Evolutionary conservation across 345 rosid species (phyloP).

Genomic region (Schrenkiella parvula): DNA sequence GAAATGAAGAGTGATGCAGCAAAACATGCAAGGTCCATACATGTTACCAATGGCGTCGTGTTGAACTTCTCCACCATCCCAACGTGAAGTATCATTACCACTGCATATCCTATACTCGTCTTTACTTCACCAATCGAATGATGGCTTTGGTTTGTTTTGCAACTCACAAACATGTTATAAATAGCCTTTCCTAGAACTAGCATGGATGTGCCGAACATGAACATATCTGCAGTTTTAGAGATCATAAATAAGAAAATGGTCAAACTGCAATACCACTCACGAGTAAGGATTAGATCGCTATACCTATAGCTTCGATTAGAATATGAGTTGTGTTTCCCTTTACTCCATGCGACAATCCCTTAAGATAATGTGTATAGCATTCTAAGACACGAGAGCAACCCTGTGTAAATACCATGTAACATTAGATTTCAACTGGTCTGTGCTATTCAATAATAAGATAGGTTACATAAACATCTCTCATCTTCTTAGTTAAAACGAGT

Average conservation of each 20-base stretch:
- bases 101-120: conserved; percentile 62
- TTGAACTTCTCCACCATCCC: conserved; percentile 67
- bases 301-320: conserved; percentile 68
- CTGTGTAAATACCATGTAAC: conserved; percentile 37
- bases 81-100: conserved; percentile 68
- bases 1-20: conserved; percentile 56
- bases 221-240: conserved; percentile 51
- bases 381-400: conserved; percentile 47
- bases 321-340: conserved; percentile 42
- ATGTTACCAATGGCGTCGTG: conserved; percentile 41
- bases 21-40: conserved; percentile 66
- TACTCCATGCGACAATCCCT: conserved; percentile 33
- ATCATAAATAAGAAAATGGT: neutral
- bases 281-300: neutral
- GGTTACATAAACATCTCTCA: neutral
- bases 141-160: conserved; percentile 47
- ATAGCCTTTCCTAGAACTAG: conserved; percentile 57
- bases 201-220: conserved; percentile 62
- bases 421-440: neutral
- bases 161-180: conserved; percentile 56
- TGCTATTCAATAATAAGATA: neutral
- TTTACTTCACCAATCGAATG: conserved; percentile 59
- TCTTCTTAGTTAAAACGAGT: neutral
- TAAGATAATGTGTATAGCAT: conserved; percentile 49
- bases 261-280: neutral